Evolutionary conservation across 257 asterid species (phyloP).

Genomic region (Rubia yunnanensis): DNA sequence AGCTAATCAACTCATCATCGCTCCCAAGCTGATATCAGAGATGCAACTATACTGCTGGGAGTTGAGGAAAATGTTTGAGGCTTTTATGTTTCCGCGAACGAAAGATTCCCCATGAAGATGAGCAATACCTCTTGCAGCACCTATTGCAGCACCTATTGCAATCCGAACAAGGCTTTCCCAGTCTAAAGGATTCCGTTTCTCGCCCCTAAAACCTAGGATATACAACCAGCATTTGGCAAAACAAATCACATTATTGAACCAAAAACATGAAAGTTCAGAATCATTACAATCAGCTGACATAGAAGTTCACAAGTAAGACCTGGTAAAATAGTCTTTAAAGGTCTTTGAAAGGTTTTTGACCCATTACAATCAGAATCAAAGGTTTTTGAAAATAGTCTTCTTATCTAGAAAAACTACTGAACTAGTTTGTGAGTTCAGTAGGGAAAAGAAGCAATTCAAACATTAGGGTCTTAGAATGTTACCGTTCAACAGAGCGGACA

Average conservation of each 20-base stretch:
- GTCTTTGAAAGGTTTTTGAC: not conserved
- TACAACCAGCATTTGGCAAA: too few species aligned
- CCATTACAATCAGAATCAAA: not conserved
- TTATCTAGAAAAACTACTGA: too few species aligned
- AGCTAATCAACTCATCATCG: conserved; percentile 53
- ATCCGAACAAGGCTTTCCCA: conserved; percentile 66
- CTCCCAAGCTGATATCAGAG: conserved; percentile 60
- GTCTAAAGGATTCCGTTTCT: conserved; percentile 39
- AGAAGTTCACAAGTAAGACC: too few species aligned
- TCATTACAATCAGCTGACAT: too few species aligned
- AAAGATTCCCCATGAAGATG: conserved; percentile 49
- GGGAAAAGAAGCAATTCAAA: not conserved
- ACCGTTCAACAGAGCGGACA: conserved; percentile 79
- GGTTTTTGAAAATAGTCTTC: not conserved
- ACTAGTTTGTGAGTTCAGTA: too few species aligned
- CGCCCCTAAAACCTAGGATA: conserved; percentile 34
- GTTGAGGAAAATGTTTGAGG: conserved; percentile 65
- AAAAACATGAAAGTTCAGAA: too few species aligned
- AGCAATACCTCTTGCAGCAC: too few species aligned
- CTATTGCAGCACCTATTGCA: conserved; percentile 60
- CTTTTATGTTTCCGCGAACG: conserved; percentile 68
- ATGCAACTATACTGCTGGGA: conserved; percentile 46
- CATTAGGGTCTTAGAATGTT: conserved; percentile 5
- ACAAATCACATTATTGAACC: too few species aligned
- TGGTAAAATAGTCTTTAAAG: too few species aligned